Evolutionary conservation across 257 asterid genomes (phyloP), one percentile per base, ranked within the genome.

Genomic region (Nemophila menziesii): DNA sequence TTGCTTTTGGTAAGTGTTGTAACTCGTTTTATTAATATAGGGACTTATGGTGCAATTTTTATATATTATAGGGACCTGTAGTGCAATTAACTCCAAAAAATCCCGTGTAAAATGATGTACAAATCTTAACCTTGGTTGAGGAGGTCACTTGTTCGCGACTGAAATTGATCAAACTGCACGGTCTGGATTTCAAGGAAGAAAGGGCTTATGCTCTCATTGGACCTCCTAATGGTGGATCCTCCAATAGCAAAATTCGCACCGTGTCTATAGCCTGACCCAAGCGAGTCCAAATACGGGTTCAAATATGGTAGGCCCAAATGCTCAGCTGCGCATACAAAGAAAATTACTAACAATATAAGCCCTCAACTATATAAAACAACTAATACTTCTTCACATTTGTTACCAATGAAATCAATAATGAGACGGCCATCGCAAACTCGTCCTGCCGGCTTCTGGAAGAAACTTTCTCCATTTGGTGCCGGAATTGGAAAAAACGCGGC

Each of bases 211-310:
- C 69, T 48, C 19, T 56, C 69, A 29, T 74, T 58, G 17, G 48
- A 69, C 52, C 66, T 44, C 1, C 49, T 36, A 8, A 58, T 29
- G 22, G 84, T 65, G 33, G 84, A 60, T 43, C 72, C 84, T 8
- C 67, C 74, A 0, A 74, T 61, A 5, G 80, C 80, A 15, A 75
- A 75, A 44, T 75, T 71, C 3, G 77, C 80, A 33, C 84, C 80
- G 13, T 63, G 77, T 39, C 74, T 51, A 51, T 58, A 71, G 55
- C 48, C 52, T 13, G 74, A 10, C 11, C 72, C 70, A 7, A 71
- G 11, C 12, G 84, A 75, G 22, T 75, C 77, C 1, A 71, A 58
- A 18, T 75, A 75, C 33, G 84, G 47, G 34, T 72, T 68, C 74
- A 71, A 47, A 46, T 68, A 52, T 10, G 46, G 26, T 18, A 41